Conservation (phyloP, 2,329 filamentous ascomycete species). For the Myriosclerotinia scirpicola region DNA sequence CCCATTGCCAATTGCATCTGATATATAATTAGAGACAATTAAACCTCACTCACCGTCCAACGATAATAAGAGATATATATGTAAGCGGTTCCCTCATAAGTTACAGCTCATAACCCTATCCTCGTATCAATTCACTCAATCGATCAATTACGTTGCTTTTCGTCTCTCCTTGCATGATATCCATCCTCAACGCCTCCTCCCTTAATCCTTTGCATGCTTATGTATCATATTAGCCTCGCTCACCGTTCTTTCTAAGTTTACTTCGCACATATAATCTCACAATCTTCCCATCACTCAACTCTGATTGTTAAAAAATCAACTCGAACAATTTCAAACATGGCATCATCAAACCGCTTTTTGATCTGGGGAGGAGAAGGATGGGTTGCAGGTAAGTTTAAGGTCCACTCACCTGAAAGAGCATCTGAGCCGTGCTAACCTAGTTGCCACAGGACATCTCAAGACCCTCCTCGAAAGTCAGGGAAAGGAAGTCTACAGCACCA, state of each 20-base stretch:
- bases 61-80: constrained; percentile 7
- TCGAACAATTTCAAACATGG: constrained; percentile 23
- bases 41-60: background rate
- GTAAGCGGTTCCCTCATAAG: constrained; percentile 11
- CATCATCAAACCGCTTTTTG: constrained; percentile 46
- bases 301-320: background rate
- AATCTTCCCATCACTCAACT: background rate
- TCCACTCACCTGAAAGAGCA: constrained; percentile 4
- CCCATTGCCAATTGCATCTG: background rate
- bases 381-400: constrained; percentile 43
- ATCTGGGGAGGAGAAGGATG: constrained; percentile 64
- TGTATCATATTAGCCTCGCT: constrained; percentile 4
- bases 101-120: background rate
- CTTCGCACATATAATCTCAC: constrained; percentile 3
- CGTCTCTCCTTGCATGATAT: constrained; percentile 21
- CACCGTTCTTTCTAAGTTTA: constrained; percentile 18
- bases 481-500: constrained; percentile 61
- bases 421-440: constrained; percentile 19
- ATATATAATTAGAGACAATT: constrained; percentile 4
- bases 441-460: constrained; percentile 53
- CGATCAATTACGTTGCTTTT: constrained; percentile 7
- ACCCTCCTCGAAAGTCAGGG: constrained; percentile 55
- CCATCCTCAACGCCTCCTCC: constrained; percentile 8
- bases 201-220: constrained; percentile 16
- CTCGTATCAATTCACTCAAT: constrained; percentile 10